Evolutionary conservation across 1,284 basidiomycete genomes (phyloP), one percentile per base, ranked within the genome.

Genomic region (Malassezia sp.): DNA sequence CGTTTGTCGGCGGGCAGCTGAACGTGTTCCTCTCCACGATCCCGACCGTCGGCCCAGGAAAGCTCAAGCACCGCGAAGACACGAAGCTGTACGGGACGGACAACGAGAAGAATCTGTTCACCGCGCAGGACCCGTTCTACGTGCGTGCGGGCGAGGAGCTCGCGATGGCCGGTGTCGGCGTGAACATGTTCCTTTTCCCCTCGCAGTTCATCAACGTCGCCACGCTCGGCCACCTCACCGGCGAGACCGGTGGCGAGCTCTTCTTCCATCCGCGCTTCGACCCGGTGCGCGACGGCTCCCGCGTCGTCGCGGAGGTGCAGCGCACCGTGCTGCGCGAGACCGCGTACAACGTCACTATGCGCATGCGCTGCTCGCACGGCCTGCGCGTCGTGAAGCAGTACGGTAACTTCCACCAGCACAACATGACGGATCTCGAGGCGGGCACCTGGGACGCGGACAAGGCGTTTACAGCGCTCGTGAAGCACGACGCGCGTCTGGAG

Each of bases 261-360:
- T 90, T 83, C 73, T 93, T 85, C 74, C 85, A 93, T 65, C 91
- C 93, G 6, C 79, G 85, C 27, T 97, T 90, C 71, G 78, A 83
- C 47, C 77, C 80, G 0, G 72, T 74, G 2, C 77, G 83, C 34
- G 88, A 95, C 67, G 76, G 77, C 8, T 67, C 74, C 17, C 76
- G 80, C 12, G 68, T 99, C 10, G 72, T 77, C 21, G 81, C 82
- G 18, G 85, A 95, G 63, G 68, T 97, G 17, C 75, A 76, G 43
- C 76, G 85, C 21, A 71, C 88, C 0, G 62, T 90, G 14, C 74
- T 77, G 4, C 78, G 87, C 17, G 81, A 79, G 54, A 83, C 83
- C 10, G 87, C 76, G 0, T 93, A 83, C 71, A 85, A 85, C 58
- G 85, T 83, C 44, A 79, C 80, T 2, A 78, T 89, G 74, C 77